Base-by-base conservation (phyloP, 2,329 filamentous ascomycete genomes). In the Exophiala oligosperma region DNA sequence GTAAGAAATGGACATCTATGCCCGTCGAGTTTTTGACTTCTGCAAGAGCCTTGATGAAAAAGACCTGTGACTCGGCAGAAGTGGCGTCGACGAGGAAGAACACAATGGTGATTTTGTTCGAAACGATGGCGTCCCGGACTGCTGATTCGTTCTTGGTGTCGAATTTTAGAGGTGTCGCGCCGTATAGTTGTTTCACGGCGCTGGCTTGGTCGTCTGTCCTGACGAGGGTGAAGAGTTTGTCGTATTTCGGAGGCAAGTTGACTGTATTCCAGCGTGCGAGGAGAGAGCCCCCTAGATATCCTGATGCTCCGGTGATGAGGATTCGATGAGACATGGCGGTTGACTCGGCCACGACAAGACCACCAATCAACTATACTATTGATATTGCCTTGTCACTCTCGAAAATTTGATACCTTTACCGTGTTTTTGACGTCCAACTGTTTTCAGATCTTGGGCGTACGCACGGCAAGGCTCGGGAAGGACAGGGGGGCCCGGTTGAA, bases 251-350 rank as follows among this genome's bases (percentile, higher is more conserved):
- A 17, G 76, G 74, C 1, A 82, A 72, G 2, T 69, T 65, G 23
- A 73, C 71, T 3, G 61, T 54, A 1, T 66, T 64, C 59, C 74
- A 71, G 4, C 71, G 71, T 8, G 75, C 73, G 4, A 83, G 75
- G 2, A 83, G 67, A 0, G 73, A 75, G 2, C 80, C 81, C 17
- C 81, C 80, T 0, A 83, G 76, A 56, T 83, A 83, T n/a, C 81
- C 81, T 0, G 79, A 81, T 37, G 65, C 78, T 7, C 80, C 80
- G 0, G 80, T 82, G 46, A 82, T 71, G 35, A 82, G 74, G 11
- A 56, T 56, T n/a, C 52, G 38, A 48, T 54, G 52, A 35, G 52
- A 46, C 52, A 54, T 54, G 41, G 14, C 38, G 38, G 28, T 28
- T 28, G 26, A 28, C 37, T 40, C 17, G n/a, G 11, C 38, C 14